Evolutionary conservation across 495 filamentous ascomycete genomes (phyloP).

Genomic region (Penicillium paradoxum): DNA sequence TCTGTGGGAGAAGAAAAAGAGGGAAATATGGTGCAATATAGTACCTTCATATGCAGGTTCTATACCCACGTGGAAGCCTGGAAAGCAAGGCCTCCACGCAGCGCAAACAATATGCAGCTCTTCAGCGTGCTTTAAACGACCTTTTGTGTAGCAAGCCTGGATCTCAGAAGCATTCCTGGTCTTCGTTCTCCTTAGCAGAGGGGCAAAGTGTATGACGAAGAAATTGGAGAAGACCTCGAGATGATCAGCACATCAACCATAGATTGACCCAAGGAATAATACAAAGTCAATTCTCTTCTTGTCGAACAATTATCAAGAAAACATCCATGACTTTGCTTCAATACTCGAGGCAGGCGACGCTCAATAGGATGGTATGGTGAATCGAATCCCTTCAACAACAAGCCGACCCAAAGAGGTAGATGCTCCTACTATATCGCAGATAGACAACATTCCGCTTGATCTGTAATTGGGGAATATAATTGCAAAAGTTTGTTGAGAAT

Average conservation of each 20-base stretch:
- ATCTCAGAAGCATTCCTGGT: neutral
- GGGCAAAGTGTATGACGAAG: neutral
- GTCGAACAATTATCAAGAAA: no score
- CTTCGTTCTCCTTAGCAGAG: neutral
- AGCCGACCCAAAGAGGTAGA: no score
- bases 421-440: no score
- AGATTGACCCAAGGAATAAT: neutral
- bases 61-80: neutral
- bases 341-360: no score
- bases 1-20: neutral
- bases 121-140: no score
- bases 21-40: neutral
- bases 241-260: neutral
- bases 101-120: neutral
- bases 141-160: neutral
- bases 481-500: no score
- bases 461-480: no score
- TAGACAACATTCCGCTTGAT: no score
- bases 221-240: neutral
- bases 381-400: no score
- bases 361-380: no score
- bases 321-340: no score
- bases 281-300: neutral
- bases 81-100: neutral
- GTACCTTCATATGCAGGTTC: neutral